Conservation (phyloP, 1,139 yeast genomes). For the Yamadazyma sp. region DNA sequence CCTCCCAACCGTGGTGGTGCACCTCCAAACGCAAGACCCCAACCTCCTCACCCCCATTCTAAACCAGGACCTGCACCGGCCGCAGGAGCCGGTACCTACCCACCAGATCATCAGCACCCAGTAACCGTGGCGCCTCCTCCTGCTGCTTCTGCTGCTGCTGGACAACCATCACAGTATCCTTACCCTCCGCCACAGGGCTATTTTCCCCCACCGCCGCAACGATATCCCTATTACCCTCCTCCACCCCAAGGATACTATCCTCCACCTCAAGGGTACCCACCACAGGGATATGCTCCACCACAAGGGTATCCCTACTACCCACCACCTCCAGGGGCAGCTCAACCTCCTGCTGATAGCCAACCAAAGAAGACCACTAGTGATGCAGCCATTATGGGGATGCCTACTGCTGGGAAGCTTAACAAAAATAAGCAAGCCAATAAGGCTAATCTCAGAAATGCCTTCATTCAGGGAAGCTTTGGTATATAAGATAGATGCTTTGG, state of each 20-base stretch:
- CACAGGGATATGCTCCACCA: constrained; percentile 13
- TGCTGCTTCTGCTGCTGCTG: constrained; percentile 1
- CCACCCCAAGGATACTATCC: constrained; percentile 7
- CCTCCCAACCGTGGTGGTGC: background rate
- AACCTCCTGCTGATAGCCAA: constrained; percentile 2
- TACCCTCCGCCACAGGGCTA: constrained; percentile 8
- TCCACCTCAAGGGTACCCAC: constrained; percentile 3
- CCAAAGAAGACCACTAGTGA: constrained; percentile 20
- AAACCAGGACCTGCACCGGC: background rate
- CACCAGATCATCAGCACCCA: background rate
- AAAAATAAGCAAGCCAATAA: constrained; percentile 37
- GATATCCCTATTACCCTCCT: constrained; percentile 7
- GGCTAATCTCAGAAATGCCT: constrained; percentile 43
- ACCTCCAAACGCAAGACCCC: background rate
- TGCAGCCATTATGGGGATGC: constrained; percentile 38
- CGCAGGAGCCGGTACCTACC: background rate
- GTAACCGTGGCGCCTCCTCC: background rate
- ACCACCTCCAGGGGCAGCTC: constrained; percentile 8
- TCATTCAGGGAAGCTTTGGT: constrained; percentile 43
- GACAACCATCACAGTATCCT: constrained; percentile 4
- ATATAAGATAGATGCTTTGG: constrained; percentile 18
- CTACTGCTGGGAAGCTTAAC: constrained; percentile 32
- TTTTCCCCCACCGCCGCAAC: constrained; percentile 13
- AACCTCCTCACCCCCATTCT: background rate
- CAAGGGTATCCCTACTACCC: constrained; percentile 15